phyloP scores from a whole-genome alignment of 352 stramenopile genomes.

The Globisporangium parvum region DNA sequence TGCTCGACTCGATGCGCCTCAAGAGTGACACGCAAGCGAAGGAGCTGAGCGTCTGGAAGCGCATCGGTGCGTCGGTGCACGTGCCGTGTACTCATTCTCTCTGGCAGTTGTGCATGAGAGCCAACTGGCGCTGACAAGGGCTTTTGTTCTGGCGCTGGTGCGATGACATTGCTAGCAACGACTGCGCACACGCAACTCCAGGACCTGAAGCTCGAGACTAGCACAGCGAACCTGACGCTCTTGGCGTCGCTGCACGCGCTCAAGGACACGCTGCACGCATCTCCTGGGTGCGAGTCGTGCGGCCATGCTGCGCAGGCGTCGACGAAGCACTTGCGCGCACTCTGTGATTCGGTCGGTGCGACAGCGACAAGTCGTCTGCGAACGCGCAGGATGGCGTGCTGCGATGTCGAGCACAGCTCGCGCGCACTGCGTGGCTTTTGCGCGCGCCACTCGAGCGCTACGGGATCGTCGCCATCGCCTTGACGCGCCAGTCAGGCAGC shows the following conservation, averaged over 20 bases:
- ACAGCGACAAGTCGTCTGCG: background rate
- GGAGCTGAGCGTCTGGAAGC: slow-evolving; percentile 25
- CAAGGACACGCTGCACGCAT: background rate
- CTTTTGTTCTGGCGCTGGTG: background rate
- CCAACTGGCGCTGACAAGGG: background rate
- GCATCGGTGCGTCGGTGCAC: slow-evolving; percentile 25
- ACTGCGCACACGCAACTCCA: slow-evolving; percentile 8
- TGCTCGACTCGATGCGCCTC: slow-evolving; percentile 17
- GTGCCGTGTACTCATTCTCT: background rate
- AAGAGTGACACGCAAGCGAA: slow-evolving; percentile 18
- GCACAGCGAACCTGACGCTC: background rate
- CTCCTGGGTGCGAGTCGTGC: slow-evolving; percentile 4
- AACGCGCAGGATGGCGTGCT: slow-evolving; percentile 6
- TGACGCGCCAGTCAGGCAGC: too few relatives aligned
- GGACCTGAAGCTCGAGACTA: slow-evolving; percentile 3
- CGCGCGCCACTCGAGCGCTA: slow-evolving; percentile 5
- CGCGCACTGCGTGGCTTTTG: slow-evolving; percentile 10
- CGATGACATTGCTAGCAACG: slow-evolving; percentile 1
- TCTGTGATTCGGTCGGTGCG: background rate
- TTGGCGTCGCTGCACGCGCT: slow-evolving; percentile 3
- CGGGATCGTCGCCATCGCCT: background rate
- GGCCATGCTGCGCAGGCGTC: background rate
- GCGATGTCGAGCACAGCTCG: slow-evolving; percentile 1
- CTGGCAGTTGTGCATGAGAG: background rate
- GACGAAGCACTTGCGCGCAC: background rate